Evolutionary conservation across 192 early-diverging fungal genomes (phyloP), one percentile per base, ranked within the genome.

Genomic region (Linnemannia elongata): DNA sequence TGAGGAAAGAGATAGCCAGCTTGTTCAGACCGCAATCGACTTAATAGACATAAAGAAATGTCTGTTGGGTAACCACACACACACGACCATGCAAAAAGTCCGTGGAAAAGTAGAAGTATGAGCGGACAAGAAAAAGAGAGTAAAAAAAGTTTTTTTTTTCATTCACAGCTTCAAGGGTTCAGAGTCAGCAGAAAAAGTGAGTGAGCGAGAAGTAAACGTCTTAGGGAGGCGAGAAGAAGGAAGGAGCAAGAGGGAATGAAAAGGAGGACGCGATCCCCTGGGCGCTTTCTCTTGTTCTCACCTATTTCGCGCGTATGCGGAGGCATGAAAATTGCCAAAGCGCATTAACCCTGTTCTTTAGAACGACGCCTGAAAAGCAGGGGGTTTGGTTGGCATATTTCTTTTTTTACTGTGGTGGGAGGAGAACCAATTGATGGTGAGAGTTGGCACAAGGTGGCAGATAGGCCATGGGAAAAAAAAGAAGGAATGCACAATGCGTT

Each of bases 81-180:
- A 33, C 30, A 33, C 27, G 60, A 33, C 60, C 60, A 66, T 66
- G 35, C 24, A 33, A 66, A 20, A 35, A 66, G 60, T 66, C 60
- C 60, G 60, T 66, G 60, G 60, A 24, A 66, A 66, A 66, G 60
- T 66, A 13, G n/a, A 60, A 10, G 2, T 24, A n/a, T 60, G 60
- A 33, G 60, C 60, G 60, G 60, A 66, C 60, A 66, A 66, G 15
- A 27, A 30, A 66, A 33, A 30, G 10, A 15, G 3, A 45, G 10
- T 33, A 15, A 33, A 66, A 66, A 66, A 33, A 30, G 13, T 15
- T 33, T 33, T 66, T 30, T 33, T 66, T 66, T 66, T 66, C 60
- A 66, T 66, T 66, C 60, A 12, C 60, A 66, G 60, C 60, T 66
- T 33, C 60, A 66, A 66, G 60, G 60, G 60, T 66, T 66, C 60